A percentile compares a stretch with the other conserved stretches of the same genome.
Evolutionary conservation across 2,329 filamentous ascomycete species (phyloP).

Genomic region (Sordariomycetes sp.): DNA sequence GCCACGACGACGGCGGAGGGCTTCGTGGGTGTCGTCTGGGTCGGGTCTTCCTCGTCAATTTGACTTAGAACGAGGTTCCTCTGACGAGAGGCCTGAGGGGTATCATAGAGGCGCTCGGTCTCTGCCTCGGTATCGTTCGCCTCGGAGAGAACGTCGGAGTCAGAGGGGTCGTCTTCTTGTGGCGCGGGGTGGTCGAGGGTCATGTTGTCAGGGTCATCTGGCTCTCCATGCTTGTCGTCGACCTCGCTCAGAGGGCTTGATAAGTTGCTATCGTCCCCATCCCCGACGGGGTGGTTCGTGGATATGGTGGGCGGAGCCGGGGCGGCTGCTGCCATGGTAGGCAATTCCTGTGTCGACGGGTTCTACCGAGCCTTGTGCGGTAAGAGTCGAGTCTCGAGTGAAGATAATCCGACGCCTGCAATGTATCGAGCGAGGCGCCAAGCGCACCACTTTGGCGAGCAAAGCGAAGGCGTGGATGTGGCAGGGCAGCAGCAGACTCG

Average conservation of each 20-base stretch:
- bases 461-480: not conserved
- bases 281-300: slow-evolving; percentile 28
- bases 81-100: slow-evolving; percentile 56
- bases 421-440: not conserved
- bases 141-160: slow-evolving; percentile 43
- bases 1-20: slow-evolving; percentile 17
- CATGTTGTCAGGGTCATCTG: slow-evolving; percentile 52
- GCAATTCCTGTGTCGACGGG: slow-evolving; percentile 8
- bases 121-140: slow-evolving; percentile 71
- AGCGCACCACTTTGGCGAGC: not conserved
- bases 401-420: not conserved
- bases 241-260: slow-evolving; percentile 92
- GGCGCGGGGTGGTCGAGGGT: slow-evolving; percentile 19
- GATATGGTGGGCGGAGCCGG: slow-evolving; percentile 35
- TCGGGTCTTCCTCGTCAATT: slow-evolving; percentile 36
- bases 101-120: slow-evolving; percentile 83
- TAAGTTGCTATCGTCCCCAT: slow-evolving; percentile 53
- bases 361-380: not conserved
- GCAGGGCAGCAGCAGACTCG: not conserved
- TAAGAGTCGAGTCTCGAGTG: not conserved
- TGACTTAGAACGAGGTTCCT: slow-evolving; percentile 46
- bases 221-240: slow-evolving; percentile 63
- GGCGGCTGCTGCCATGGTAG: slow-evolving; percentile 38
- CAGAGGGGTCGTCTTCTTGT: slow-evolving; percentile 18
- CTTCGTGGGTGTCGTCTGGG: slow-evolving; percentile 65